Evolutionary conservation across 352 stramenopile species (phyloP), one percentile per base, ranked within the genome.

Genomic region (Pythium monospermum): DNA sequence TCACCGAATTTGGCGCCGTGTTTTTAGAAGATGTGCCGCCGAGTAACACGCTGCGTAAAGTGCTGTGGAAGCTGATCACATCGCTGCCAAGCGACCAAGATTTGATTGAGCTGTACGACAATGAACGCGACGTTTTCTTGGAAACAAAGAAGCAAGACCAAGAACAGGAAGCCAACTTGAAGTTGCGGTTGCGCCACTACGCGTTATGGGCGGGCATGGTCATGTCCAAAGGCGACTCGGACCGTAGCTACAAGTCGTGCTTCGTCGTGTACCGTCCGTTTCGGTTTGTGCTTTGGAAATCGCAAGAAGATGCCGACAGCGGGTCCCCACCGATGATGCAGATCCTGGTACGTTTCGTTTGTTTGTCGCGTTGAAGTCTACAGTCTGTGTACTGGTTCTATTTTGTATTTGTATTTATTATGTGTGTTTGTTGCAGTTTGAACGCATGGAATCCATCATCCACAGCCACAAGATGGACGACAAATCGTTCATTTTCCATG

Each of bases 261-360:
- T 68, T 55, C 30, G 21, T 65, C 36, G 73, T 67, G 21, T 91
- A 88, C 60, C 83, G 78, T 18, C 51, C 76, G 5, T 90, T 69
- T 55, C 80, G 83, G 10, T 91, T 94, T 52, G 59, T 91, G 23
- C 46, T 94, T 23, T 94, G 83, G 83, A 94, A 89, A 57, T 74
- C 53, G 13, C 67, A 64, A 10, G 83, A 94, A 54, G 83, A 94
- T 54, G 75, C 78, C 13, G 77, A 90, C 31, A 61, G 61, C 15
- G 76, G 76, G 2, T 59, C 64, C 1, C 64, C 72, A 28, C 74
- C 83, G 18, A 47, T 67, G 22, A 49, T 82, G 25, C 75, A 90
- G 45, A 49, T 94, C 5, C 59, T 89, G 53, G 83, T 93, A 69
- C 2, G 71, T 68, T 11, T 7, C 15, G 18, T 35, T 43, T 18